A percentile compares a stretch with the other conserved stretches of the same genome.
Conservation (phyloP, 2,329 filamentous ascomycete species). For the Aureobasidium namibiae region DNA sequence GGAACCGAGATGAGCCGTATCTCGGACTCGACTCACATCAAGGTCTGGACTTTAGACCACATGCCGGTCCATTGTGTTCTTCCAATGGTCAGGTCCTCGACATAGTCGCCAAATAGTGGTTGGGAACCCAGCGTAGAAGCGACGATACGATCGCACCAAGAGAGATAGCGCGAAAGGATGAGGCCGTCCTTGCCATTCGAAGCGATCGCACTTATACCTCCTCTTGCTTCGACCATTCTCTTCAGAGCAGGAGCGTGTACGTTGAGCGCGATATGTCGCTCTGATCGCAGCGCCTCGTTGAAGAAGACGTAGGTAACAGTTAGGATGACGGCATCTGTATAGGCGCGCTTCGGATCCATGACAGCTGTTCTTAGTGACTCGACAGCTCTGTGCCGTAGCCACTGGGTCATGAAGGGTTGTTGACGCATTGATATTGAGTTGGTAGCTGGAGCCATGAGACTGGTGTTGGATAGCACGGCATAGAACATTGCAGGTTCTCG, state of each 20-base stretch:
- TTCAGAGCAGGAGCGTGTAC: not conserved
- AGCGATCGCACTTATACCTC: not conserved
- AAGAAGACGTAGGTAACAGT: not conserved
- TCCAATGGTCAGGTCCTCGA: not conserved
- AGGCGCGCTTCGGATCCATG: not conserved
- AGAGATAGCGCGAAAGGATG: not conserved
- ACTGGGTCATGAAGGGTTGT: not conserved
- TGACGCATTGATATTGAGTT: not conserved
- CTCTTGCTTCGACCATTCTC: conserved; percentile 1
- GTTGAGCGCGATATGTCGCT: not conserved
- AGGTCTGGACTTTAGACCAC: not conserved
- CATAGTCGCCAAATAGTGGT: not conserved
- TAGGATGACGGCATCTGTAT: not conserved
- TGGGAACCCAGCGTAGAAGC: not conserved
- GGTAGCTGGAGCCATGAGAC: not conserved
- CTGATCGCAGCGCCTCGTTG: not conserved
- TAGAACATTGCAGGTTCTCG: conserved; percentile 6
- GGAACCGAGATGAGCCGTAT: not conserved
- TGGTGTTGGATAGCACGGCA: not conserved
- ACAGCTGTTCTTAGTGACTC: not conserved
- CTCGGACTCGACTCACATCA: not conserved
- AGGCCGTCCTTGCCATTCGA: not conserved
- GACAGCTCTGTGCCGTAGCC: not conserved
- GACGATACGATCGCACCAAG: not conserved
- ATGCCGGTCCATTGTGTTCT: not conserved